Conservation (phyloP, 306 rosid species). For the Canavalia gladiata region DNA sequence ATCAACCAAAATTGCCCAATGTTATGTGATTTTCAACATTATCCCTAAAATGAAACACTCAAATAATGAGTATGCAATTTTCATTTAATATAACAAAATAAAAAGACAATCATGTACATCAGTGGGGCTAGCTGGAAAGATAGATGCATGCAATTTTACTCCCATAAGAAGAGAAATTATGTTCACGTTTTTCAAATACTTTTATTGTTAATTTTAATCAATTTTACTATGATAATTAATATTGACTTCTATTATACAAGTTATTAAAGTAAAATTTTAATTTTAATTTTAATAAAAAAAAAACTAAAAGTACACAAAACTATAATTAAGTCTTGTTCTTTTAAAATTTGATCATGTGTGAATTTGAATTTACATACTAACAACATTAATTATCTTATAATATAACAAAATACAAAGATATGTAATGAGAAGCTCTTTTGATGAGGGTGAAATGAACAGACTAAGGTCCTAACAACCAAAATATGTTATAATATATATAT, state of each 20-base stretch:
- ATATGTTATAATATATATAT: neutral
- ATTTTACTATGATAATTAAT: too few species aligned
- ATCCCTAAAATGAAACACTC: neutral
- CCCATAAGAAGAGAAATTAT: neutral
- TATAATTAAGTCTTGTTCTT: neutral
- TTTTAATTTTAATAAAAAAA: neutral
- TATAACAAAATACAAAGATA: neutral
- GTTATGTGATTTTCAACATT: neutral
- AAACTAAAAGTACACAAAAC: neutral
- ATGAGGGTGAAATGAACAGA: neutral
- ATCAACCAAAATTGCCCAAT: neutral
- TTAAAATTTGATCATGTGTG: neutral
- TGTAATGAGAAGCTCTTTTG: neutral
- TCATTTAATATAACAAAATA: conserved; percentile 20
- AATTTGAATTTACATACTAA: neutral
- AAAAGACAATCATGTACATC: too few species aligned
- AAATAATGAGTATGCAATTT: neutral
- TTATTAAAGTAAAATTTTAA: neutral
- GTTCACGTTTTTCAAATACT: too few species aligned
- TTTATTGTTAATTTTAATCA: too few species aligned
- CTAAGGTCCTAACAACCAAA: neutral
- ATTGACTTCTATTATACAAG: too few species aligned
- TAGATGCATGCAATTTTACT: neutral
- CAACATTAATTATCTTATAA: neutral
- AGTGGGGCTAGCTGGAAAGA: neutral